Conservation (phyloP, 1,139 yeast genomes). For the Diutina catenulata region DNA sequence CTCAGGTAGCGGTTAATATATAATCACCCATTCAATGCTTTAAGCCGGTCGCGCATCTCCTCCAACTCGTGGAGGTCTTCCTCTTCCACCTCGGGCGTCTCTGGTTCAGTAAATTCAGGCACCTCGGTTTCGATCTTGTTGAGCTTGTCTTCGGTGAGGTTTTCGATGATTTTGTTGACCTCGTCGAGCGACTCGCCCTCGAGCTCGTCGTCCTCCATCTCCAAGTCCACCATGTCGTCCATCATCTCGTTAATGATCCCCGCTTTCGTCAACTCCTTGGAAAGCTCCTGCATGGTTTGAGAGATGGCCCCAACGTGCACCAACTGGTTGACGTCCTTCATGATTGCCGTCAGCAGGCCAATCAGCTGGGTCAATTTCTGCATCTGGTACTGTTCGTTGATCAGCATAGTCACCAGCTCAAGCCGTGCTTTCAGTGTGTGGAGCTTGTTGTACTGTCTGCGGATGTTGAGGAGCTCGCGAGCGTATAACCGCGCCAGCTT, state of each 20-base stretch:
- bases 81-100: slow-evolving; percentile 16
- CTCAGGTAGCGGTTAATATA: not conserved
- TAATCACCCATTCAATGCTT: slow-evolving; percentile 35
- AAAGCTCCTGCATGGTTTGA: slow-evolving; percentile 76
- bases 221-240: slow-evolving; percentile 72
- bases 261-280: slow-evolving; percentile 79
- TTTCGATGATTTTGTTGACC: slow-evolving; percentile 36
- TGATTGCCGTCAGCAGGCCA: slow-evolving; percentile 66
- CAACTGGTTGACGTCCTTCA: slow-evolving; percentile 80
- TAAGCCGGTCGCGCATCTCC: slow-evolving; percentile 82
- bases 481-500: slow-evolving; percentile 74
- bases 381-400: slow-evolving; percentile 87
- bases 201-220: slow-evolving; percentile 44
- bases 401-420: slow-evolving; percentile 76
- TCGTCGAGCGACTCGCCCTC: slow-evolving; percentile 67
- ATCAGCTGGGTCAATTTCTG: slow-evolving; percentile 74
- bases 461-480: slow-evolving; percentile 63
- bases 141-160: slow-evolving; percentile 32
- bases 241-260: slow-evolving; percentile 95
- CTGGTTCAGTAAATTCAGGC: slow-evolving; percentile 12
- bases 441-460: slow-evolving; percentile 64
- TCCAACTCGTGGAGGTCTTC: slow-evolving; percentile 66
- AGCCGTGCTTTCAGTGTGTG: slow-evolving; percentile 76
- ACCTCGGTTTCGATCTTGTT: slow-evolving; percentile 31
- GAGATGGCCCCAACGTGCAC: slow-evolving; percentile 71